These are phyloP conservation scores for Mediolabrus comicus DNA, from an alignment of 108 stramenopile species.

Conservation along the genomic window DNA sequence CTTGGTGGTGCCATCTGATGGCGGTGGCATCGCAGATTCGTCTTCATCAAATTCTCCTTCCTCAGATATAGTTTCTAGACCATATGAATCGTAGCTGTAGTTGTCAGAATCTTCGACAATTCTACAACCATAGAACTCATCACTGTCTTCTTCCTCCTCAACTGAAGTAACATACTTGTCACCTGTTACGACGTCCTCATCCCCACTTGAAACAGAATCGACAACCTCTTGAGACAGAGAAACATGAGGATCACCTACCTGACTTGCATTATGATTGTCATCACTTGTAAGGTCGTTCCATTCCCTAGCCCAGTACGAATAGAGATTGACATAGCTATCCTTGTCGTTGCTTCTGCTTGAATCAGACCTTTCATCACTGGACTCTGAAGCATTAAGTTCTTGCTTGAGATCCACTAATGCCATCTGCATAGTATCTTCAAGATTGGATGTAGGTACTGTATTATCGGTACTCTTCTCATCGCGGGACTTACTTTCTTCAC, in stretches of 20 bases:
- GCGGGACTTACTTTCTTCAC: background rate
- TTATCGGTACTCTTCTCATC: background rate
- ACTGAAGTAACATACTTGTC: background rate
- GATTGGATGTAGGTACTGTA: too few species aligned
- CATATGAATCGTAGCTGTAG: background rate
- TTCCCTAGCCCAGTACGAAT: background rate
- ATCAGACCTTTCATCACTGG: background rate
- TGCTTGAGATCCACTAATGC: background rate
- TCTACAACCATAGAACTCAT: background rate
- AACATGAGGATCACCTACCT: background rate
- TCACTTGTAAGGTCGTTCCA: background rate
- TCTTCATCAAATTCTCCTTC: background rate
- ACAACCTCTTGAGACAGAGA: background rate
- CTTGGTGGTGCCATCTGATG: background rate
- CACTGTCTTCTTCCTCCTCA: background rate
- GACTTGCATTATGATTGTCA: background rate
- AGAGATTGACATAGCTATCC: background rate
- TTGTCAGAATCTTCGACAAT: background rate
- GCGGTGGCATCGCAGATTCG: background rate
- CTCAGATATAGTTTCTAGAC: background rate
- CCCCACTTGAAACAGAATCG: too few species aligned
- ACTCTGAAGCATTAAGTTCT: background rate
- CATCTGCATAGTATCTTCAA: too few species aligned
- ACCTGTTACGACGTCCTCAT: background rate
- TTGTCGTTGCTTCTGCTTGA: background rate